phyloP scores from a whole-genome alignment of 805 yeast species.

The Suhomyces vadensis region DNA sequence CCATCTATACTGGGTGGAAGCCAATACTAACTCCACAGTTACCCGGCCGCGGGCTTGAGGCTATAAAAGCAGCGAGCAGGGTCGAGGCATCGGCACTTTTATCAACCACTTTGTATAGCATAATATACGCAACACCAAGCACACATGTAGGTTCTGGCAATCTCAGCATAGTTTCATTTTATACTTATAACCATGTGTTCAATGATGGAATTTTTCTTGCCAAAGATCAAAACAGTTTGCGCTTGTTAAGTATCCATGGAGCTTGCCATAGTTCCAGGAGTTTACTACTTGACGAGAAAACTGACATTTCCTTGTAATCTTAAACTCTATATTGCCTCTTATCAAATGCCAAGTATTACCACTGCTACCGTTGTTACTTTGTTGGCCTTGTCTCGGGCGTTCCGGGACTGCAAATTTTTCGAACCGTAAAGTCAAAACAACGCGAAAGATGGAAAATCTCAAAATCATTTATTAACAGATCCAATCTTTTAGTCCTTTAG shows the following conservation, averaged over 20 bases:
- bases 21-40: too few relatives aligned
- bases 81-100: background rate
- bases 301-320: too few relatives aligned
- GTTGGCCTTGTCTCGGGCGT: background rate
- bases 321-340: too few relatives aligned
- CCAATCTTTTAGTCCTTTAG: conserved; percentile 6
- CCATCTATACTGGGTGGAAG: too few relatives aligned
- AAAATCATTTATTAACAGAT: conserved; percentile 1
- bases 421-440: conserved; percentile 2
- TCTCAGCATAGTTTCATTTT: conserved; percentile 49
- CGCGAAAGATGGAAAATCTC: background rate
- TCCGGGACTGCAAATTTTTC: conserved; percentile 1
- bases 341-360: too few relatives aligned
- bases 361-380: background rate
- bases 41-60: background rate
- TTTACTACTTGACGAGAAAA: conserved; percentile 21
- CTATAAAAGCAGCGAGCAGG: too few relatives aligned
- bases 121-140: background rate
- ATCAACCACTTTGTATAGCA: too few relatives aligned
- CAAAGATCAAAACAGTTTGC: conserved; percentile 32
- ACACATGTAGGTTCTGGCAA: conserved; percentile 28
- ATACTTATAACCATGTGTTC: conserved; percentile 33
- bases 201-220: conserved; percentile 49
- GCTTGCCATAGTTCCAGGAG: conserved; percentile 13
- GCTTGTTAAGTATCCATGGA: conserved; percentile 25